Percentiles rank a stretch among this genome's conserved stretches.
Conservation (phyloP, 495 filamentous ascomycete species). For the Penicillium manginii region DNA sequence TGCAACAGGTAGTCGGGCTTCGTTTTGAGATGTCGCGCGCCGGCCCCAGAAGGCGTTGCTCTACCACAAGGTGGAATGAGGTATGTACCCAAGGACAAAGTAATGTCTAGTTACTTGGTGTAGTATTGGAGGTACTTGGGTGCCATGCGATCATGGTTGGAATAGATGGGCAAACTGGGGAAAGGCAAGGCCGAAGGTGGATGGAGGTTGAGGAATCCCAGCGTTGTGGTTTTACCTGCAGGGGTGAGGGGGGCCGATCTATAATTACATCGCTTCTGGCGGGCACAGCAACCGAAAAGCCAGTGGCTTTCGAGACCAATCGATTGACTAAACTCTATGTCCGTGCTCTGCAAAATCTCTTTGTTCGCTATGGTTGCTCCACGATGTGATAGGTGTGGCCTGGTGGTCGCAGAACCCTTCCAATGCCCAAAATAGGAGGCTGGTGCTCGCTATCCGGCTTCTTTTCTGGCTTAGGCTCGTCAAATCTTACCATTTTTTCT, state of each 20-base stretch:
- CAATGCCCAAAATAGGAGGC: neutral
- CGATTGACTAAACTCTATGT: slow-evolving; percentile 15
- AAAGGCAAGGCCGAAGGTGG: slow-evolving; percentile 4
- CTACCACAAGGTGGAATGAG: neutral
- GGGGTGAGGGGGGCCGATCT: slow-evolving; percentile 35
- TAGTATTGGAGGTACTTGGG: neutral
- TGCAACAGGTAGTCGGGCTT: neutral
- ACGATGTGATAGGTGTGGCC: slow-evolving; percentile 17
- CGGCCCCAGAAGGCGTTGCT: neutral
- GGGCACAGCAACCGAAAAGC: slow-evolving; percentile 16
- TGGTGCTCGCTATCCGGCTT: neutral
- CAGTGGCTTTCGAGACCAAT: slow-evolving; percentile 23
- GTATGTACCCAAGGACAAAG: neutral
- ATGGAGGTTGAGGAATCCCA: slow-evolving; percentile 31
- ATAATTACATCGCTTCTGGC: slow-evolving; percentile 36
- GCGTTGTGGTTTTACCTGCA: slow-evolving; percentile 47
- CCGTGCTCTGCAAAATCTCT: slow-evolving; percentile 16
- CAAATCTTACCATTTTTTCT: neutral
- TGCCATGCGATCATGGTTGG: slow-evolving; percentile 8
- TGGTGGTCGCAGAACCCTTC: slow-evolving; percentile 1
- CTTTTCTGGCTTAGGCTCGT: neutral
- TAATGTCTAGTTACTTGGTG: neutral
- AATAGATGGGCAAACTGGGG: slow-evolving; percentile 9
- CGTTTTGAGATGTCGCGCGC: neutral
- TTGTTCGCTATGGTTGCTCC: slow-evolving; percentile 4